Evolutionary conservation across 169 alveolate genomes (phyloP), one percentile per base, ranked within the genome.

Genomic region (Plasmodium fragile): DNA sequence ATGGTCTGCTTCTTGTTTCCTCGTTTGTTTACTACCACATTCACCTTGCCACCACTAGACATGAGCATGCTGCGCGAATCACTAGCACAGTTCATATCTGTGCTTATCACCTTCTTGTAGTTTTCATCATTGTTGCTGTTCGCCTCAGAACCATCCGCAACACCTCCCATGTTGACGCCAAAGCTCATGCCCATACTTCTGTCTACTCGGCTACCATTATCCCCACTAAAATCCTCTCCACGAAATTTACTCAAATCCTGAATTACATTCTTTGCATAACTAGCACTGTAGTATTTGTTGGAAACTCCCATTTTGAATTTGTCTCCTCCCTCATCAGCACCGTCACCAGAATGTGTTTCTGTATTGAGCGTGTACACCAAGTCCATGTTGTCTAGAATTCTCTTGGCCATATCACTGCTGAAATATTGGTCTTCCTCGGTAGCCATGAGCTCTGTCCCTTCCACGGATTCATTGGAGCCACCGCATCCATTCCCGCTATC

Each of bases 391-490:
- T 83, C 52, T 3, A 83, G 45, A 83, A 83, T 25, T 4, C 32
- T 70, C 55, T 83, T 83, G 52, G 92, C 65, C 22, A 83, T 34
- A 18, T 83, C 82, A 28, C 52, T 22, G 5, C 53, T 70, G 30
- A 70, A 43, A 43, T 39, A 18, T 69, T 83, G 22, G 13, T 52
- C 92, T 7, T 83, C 52, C 16, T 7, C 49, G 16, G 43, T 70
- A 13, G 16, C 13, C 28, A 83, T 10, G 7, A 13, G 22, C 10
- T 53, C 73, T 2, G 30, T 83, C 18, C 22, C 55, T 1, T 36
- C 4, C n/a, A 65, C 5, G 4, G 75, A 65, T 65, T 18, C 75
- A 36, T 22, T 45, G 82, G 69, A 30, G 10, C 36, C 70, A 39
- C 53, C 32, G 10, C 34, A n/a, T 11, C 69, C 25, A 70, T 70